phyloP scores from a whole-genome alignment of 2,329 filamentous ascomycete genomes.

The Xylariaceae sp. region DNA sequence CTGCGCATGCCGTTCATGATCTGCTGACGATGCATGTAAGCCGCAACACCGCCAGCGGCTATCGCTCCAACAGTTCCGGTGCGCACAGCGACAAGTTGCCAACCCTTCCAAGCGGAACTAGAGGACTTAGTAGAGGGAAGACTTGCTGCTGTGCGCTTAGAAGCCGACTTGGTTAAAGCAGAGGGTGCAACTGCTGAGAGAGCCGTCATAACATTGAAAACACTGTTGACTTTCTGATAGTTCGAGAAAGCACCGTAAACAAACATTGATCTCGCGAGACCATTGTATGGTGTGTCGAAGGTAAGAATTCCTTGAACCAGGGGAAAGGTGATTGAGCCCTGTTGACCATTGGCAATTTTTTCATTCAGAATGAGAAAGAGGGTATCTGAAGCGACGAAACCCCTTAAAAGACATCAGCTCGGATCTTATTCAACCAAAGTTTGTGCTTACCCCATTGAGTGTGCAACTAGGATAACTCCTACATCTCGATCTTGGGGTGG shows the following conservation, averaged over 20 bases:
- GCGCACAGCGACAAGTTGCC: slow-evolving; percentile 71
- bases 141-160: slow-evolving; percentile 29
- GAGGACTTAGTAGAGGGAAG: slow-evolving; percentile 27
- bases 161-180: slow-evolving; percentile 44
- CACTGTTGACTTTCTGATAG: slow-evolving; percentile 58
- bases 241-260: slow-evolving; percentile 63
- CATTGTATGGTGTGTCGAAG: slow-evolving; percentile 85
- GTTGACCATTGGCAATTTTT: slow-evolving; percentile 47
- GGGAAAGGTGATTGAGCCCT: slow-evolving; percentile 67
- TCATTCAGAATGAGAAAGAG: slow-evolving; percentile 74
- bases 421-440: too few relatives aligned
- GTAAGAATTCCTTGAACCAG: slow-evolving; percentile 78
- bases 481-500: slow-evolving; percentile 82
- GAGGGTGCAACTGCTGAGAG: slow-evolving; percentile 54
- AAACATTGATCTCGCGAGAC: slow-evolving; percentile 62
- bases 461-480: slow-evolving; percentile 76
- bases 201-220: slow-evolving; percentile 61
- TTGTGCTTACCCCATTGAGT: slow-evolving; percentile 71
- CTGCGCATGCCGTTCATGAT: slow-evolving; percentile 56
- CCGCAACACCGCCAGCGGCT: slow-evolving; percentile 77
- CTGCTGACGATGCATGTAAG: slow-evolving; percentile 76
- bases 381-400: slow-evolving; percentile 82
- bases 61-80: slow-evolving; percentile 82
- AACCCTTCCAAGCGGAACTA: slow-evolving; percentile 53
- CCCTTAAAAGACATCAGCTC: slow-evolving; percentile 63